Conservation (phyloP, 2,329 filamentous ascomycete species). For the Bipolaris victoriae region DNA sequence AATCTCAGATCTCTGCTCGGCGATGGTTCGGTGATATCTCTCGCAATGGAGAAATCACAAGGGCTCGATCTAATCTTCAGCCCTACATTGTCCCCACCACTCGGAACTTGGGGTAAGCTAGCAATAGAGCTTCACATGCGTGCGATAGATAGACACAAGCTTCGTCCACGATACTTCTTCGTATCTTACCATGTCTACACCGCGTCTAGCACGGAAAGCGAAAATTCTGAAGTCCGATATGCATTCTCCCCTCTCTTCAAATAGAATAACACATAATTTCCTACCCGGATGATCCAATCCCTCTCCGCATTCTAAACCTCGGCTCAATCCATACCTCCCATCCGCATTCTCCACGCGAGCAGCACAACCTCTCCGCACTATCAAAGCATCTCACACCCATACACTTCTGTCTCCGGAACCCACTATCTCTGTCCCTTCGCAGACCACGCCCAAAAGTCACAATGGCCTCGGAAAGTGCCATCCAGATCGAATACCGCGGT, state of each 20-base stretch:
- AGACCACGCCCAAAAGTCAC: not conserved
- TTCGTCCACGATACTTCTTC: not conserved
- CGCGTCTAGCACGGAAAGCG: not conserved
- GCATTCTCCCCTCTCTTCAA: not conserved
- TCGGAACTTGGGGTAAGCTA: slow-evolving; percentile 7
- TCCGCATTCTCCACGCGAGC: not conserved
- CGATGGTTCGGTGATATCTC: slow-evolving; percentile 12
- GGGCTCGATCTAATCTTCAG: slow-evolving; percentile 15
- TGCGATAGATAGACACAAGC: not conserved
- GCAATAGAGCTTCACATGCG: slow-evolving; percentile 6
- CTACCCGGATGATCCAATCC: not conserved
- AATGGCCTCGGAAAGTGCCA: slow-evolving; percentile 53
- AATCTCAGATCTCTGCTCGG: slow-evolving; percentile 12
- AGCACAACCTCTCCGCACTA: too few relatives aligned
- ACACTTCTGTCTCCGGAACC: not conserved
- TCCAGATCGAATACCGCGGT: slow-evolving; percentile 68
- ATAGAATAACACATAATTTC: not conserved
- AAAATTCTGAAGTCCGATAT: not conserved
- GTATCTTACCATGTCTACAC: not conserved
- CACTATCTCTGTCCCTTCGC: not conserved
- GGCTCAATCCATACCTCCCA: slow-evolving; percentile 17
- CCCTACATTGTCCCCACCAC: slow-evolving; percentile 6
- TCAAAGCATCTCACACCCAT: too few relatives aligned
- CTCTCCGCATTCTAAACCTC: slow-evolving; percentile 32
- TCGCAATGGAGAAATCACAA: not conserved